Base-by-base conservation (phyloP, 495 filamentous ascomycete genomes). In the Neurospora sublineolata region DNA sequence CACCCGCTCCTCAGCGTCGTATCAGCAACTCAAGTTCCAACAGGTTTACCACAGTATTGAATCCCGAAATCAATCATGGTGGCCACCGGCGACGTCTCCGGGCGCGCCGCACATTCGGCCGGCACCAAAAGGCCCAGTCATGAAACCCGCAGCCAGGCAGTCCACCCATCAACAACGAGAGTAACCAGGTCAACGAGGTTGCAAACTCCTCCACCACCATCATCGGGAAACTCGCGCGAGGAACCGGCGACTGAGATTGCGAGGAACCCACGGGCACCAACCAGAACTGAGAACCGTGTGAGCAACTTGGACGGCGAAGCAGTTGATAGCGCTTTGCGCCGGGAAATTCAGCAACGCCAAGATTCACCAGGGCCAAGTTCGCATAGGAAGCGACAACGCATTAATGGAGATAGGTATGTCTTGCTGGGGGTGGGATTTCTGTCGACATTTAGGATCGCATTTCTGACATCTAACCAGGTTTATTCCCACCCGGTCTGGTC, bases 401-500 rank as follows among this genome's bases (percentile, higher is more conserved):
- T 97, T 7, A 93, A 97, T 79, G 92, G 90, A 41, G 93, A 94
- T 75, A 87, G 93, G 89, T 93, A 69, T 73, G 79, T 75, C 9
- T 23, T 40, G 30, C 46, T 33, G 27, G 14, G 27, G 27, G 52
- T 64, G 27, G 27, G 1, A 36, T 64, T 9, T 64, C 11, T 27
- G 6, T 64, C 27, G 6, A 18, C 52, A 10, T 64, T 6, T 3
- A 64, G 27, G 52, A 64, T 58, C 20, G 10, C 11, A 14, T 64
- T 7, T 64, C 52, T 64, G 52, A 64, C 52, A 64, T 64, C 23
- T 64, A 16, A 75, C 33, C 76, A 97, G 94, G 76, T 99, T 99
- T 77, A 98, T 99, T 74, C 96, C 96, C 38, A 94, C 95, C 77
- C 90, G 95, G 16, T 91, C 94, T 69, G 95, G 96, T 9, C 93